A percentile compares a stretch with the other conserved stretches of the same genome.
Evolutionary conservation across 805 yeast species (phyloP).

Genomic region (Grigorovia humatica): DNA sequence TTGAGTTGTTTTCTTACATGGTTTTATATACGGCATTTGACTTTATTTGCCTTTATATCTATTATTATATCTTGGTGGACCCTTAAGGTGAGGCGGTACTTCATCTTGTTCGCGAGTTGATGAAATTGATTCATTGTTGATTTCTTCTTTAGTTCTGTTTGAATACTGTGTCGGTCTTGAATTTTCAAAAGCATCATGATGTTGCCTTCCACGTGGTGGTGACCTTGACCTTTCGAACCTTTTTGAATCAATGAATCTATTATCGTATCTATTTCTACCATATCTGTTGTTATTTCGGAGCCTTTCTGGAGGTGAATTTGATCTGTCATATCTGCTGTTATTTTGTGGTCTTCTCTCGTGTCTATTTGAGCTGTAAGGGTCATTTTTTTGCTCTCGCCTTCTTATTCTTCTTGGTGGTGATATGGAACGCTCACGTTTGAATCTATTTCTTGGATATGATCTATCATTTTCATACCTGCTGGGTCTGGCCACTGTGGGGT

Average conservation of each 20-base stretch:
- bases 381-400: not conserved
- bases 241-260: not conserved
- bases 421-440: constrained; percentile 11
- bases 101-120: not conserved
- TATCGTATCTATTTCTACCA: not conserved
- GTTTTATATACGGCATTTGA: not conserved
- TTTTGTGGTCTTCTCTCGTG: not conserved
- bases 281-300: not conserved
- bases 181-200: not conserved
- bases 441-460: not conserved
- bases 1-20: too few species aligned
- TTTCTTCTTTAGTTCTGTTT: not conserved
- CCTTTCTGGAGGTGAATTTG: not conserved
- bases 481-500: not conserved
- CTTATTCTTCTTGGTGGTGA: constrained; percentile 15
- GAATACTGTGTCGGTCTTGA: not conserved
- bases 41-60: not conserved
- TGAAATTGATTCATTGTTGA: not conserved
- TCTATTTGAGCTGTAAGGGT: not conserved
- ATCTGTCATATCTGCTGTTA: not conserved
- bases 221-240: not conserved
- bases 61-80: not conserved
- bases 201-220: not conserved
- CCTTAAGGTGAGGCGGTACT: not conserved
- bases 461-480: not conserved